phyloP scores from a whole-genome alignment of 192 early-diverging fungal genomes.

The Chytriomyces hyalinus region DNA sequence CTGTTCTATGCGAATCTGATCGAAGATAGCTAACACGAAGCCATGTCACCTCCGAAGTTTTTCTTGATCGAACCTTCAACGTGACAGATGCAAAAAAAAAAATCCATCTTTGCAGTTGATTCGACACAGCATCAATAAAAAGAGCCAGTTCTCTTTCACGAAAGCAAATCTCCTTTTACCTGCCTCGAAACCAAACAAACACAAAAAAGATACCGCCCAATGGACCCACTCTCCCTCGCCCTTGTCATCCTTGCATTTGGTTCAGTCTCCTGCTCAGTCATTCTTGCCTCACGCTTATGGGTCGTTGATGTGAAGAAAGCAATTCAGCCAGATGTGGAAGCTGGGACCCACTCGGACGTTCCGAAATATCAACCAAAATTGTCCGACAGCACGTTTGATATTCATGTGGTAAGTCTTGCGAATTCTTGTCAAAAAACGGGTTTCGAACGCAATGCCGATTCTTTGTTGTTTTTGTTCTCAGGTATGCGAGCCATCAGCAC shows the following conservation, averaged over 20 bases:
- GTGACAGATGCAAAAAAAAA: neutral
- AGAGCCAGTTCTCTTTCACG: no score
- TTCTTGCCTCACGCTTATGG: neutral
- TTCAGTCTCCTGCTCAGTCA: neutral
- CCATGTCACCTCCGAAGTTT: neutral
- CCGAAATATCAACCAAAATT: neutral
- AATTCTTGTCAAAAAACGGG: neutral
- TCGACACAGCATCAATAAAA: no score
- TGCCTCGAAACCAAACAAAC: no score
- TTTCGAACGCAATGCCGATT: neutral
- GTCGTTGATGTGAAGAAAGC: neutral
- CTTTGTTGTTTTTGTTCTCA: neutral
- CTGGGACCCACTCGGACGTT: neutral
- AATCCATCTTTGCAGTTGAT: no score
- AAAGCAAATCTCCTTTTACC: no score
- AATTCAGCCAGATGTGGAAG: neutral
- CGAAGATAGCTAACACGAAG: constrained; percentile 29
- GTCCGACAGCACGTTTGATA: neutral
- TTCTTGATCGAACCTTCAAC: neutral
- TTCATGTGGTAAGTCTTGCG: neutral
- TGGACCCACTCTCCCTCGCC: neutral
- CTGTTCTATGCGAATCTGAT: constrained; percentile 35
- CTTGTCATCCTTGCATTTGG: neutral
- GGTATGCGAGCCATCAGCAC: neutral
- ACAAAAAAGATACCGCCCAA: neutral